Percentiles rank a stretch among this genome's conserved stretches.
phyloP scores from a whole-genome alignment of 2,329 filamentous ascomycete genomes.

The Talaromyces sp. region DNA sequence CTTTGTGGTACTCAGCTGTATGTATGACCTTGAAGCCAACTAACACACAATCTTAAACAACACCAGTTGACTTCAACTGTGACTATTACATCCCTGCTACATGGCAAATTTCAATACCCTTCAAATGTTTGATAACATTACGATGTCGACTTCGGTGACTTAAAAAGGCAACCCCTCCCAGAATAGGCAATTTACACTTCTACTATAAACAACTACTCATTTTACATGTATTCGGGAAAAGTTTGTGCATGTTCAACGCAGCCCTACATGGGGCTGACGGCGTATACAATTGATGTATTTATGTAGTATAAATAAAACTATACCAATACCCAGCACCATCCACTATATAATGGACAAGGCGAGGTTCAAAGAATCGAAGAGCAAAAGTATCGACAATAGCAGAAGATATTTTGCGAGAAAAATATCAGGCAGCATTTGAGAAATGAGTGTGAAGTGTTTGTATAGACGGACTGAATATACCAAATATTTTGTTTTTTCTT shows the following conservation, averaged over 20 bases:
- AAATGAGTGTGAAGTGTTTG: not conserved
- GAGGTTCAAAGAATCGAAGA: conserved; percentile 9
- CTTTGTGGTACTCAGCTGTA: no score
- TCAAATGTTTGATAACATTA: no score
- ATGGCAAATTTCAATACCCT: no score
- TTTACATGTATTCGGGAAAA: not conserved
- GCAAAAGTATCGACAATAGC: not conserved
- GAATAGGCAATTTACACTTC: no score
- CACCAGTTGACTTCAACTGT: no score
- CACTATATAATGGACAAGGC: not conserved
- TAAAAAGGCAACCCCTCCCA: no score
- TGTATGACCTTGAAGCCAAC: no score
- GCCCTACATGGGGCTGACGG: conserved; percentile 10
- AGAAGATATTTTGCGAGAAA: not conserved
- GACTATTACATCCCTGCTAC: no score
- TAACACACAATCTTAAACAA: no score
- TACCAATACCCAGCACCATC: not conserved
- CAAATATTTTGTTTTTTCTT: not conserved
- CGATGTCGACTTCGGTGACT: no score
- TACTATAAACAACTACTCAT: no score
- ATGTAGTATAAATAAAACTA: conserved; percentile 7
- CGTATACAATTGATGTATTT: conserved; percentile 4
- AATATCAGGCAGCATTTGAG: not conserved
- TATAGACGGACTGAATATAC: not conserved
- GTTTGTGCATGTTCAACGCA: not conserved